Evolutionary conservation across 768 basidiomycete genomes (phyloP), one percentile per base, ranked within the genome.

Genomic region (Tricholoma hemisulphureum): DNA sequence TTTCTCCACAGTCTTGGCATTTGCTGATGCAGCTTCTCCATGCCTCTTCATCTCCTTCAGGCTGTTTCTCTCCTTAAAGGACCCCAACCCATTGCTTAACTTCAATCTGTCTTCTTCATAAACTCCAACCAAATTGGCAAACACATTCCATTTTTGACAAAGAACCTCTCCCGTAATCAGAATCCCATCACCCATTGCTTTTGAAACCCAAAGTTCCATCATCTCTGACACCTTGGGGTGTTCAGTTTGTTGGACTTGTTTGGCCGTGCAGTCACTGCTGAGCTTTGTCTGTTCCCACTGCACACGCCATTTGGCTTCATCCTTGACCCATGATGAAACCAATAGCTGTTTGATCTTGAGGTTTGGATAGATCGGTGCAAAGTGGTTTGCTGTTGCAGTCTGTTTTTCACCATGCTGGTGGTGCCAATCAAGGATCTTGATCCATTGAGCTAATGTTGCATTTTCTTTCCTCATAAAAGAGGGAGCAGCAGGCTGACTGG

Each of bases 81-180:
- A 24, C 9, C 26, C 54, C 52, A 75, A 53, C 73, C 76, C 73
- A 28, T 73, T 56, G 45, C 73, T 77, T 14, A 77, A 55, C 1
- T 52, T 65, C 4, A 78, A 58, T 1, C 61, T 34, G 5, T 77
- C 68, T 11, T 78, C 71, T 2, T 67, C 31, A 1, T 70, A 72
- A 39, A 79, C 54, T 0, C 69, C 62, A 34, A 28, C 63, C 28
- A 69, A 55, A 13, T 75, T 65, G 5, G 72, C 72, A 70, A 78
- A 78, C 2, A 2, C 1, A 3, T 11, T 64, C 69, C 72, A 76
- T 59, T 78, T 77, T 29, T 71, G 63, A 0, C 51, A 39, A 39
- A 79, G 59, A 11, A 75, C 68, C n/a, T 70, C 70, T 1, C 74
- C 71, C 29, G 65, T 78, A 16, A 80, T 26, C 0, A 65, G 16